phyloP scores from a whole-genome alignment of 1,284 basidiomycete genomes.

The Heterobasidion parviporum region DNA sequence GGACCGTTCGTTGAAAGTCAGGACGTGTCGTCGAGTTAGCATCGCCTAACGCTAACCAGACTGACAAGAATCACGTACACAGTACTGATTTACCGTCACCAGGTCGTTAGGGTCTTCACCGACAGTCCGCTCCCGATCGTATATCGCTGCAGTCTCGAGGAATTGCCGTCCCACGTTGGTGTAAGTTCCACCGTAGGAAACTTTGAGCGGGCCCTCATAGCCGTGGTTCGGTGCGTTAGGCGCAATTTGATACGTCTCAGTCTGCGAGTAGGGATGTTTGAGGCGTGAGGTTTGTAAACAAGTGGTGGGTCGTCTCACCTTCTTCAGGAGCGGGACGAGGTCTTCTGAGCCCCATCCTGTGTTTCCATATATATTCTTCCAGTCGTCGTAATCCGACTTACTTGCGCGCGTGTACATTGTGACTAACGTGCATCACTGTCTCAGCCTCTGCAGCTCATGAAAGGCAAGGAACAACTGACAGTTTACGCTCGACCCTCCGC shows the following conservation, averaged over 20 bases:
- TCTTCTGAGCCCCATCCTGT: conserved; percentile 44
- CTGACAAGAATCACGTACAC: conserved; percentile 24
- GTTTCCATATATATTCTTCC: conserved; percentile 37
- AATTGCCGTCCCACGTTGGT: conserved; percentile 38
- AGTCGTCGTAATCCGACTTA: conserved; percentile 49
- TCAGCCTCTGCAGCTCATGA: not conserved
- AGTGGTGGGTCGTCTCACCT: conserved; percentile 23
- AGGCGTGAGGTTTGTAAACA: not conserved
- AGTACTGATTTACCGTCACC: conserved; percentile 30
- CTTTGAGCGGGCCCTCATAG: conserved; percentile 41
- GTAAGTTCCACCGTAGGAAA: conserved; percentile 31
- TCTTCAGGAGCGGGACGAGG: conserved; percentile 41
- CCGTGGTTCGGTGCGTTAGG: conserved; percentile 34
- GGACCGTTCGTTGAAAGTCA: no score
- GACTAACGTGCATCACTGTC: conserved; percentile 24
- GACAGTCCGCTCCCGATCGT: conserved; percentile 29
- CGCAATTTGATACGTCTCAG: conserved; percentile 39
- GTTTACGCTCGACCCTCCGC: conserved; percentile 47
- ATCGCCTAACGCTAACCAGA: not conserved
- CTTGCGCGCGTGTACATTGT: conserved; percentile 43
- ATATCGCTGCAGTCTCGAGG: conserved; percentile 32
- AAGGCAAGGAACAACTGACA: conserved; percentile 22
- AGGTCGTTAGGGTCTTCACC: conserved; percentile 37
- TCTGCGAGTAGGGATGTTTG: conserved; percentile 19
- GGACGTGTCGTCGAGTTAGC: not conserved